A percentile compares a stretch with the other conserved stretches of the same genome.
Conservation (phyloP, 805 yeast species). For the Wickerhamiella kazuoi region DNA sequence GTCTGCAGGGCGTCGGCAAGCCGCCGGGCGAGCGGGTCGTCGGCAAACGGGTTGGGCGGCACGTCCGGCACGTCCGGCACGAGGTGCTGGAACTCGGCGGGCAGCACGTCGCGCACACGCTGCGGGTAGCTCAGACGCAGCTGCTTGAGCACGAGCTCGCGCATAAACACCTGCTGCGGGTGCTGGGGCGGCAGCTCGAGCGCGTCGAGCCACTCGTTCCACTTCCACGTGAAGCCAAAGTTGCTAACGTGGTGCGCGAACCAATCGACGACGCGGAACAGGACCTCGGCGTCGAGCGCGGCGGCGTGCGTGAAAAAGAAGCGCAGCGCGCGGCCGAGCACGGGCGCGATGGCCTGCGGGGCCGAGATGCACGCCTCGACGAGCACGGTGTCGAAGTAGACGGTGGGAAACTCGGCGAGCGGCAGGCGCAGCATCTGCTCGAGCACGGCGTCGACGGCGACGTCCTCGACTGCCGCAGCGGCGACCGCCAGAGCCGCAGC, state of each 20-base stretch:
- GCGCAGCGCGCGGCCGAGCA: constrained; percentile 80
- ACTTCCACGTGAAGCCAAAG: constrained; percentile 91
- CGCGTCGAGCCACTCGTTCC: constrained; percentile 74
- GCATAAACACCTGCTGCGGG: constrained; percentile 57
- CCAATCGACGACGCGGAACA: constrained; percentile 69
- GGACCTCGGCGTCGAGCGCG: constrained; percentile 56
- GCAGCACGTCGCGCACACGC: constrained; percentile 55
- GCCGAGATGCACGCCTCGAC: constrained; percentile 77
- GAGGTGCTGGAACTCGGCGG: constrained; percentile 31
- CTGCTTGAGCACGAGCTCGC: constrained; percentile 68
- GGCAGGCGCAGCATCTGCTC: constrained; percentile 67
- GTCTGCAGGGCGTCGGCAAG: constrained; percentile 21
- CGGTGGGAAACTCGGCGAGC: constrained; percentile 39
- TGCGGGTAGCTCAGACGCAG: constrained; percentile 61
- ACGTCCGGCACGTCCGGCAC: constrained; percentile 23
- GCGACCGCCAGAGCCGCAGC: no score
- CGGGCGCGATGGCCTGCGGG: constrained; percentile 76
- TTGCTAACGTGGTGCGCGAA: constrained; percentile 83
- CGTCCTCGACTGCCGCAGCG: constrained; percentile 83
- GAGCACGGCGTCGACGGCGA: constrained; percentile 67
- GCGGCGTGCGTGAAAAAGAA: constrained; percentile 55
- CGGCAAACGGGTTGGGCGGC: constrained; percentile 25
- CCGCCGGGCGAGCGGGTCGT: constrained; percentile 23
- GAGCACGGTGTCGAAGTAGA: constrained; percentile 69
- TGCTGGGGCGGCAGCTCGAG: constrained; percentile 34